Evolutionary conservation across 2,329 filamentous ascomycete species (phyloP), one percentile per base, ranked within the genome.

Genomic region (Hirsutella rhossiliensis): DNA sequence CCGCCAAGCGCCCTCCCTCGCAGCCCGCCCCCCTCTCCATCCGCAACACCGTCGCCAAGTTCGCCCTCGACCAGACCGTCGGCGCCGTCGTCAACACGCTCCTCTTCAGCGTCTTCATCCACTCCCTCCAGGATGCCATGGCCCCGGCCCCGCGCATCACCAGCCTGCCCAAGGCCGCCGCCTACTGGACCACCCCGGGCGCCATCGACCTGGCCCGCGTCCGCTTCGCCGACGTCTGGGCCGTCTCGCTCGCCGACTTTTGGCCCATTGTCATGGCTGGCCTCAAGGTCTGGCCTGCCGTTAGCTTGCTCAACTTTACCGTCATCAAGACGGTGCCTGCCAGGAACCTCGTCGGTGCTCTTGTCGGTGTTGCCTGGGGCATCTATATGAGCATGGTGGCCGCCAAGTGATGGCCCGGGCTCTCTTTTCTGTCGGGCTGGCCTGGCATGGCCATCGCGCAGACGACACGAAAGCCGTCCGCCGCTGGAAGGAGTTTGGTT

Each of bases 281-380:
- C 1, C 78, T 82, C 64, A 54, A 62, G 56, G 68, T 89, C 46
- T 87, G 85, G 76, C 85, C 85, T 1, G 53, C 73, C 3, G 78
- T 89, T 19, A 83, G 80, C 49, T 57, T 84, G 17, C 56, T 85
- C 48, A 84, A 84, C 67, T 88, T 84, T 56, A 72, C 79, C 2
- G 59, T 75, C 18, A 65, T 87, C 47, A 73, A 84, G 50, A 84
- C 80, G n/a, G 76, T 87, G 4, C 75, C 87, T 54, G 72, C 73
- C 43, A 71, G 85, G 32, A 81, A 84, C 42, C 63, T 89, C 30
- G 74, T 88, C 48, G 83, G 80, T n/a, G 78, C 79, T 51, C 60
- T 82, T 42, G 83, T 82, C 17, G 84, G 85, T 5, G 70, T 90
- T 20, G 72, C 68, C 13, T 90, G 85, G 85, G 80, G 81, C 0